phyloP scores from a whole-genome alignment of 768 basidiomycete genomes.

The Boletellus sp. region DNA sequence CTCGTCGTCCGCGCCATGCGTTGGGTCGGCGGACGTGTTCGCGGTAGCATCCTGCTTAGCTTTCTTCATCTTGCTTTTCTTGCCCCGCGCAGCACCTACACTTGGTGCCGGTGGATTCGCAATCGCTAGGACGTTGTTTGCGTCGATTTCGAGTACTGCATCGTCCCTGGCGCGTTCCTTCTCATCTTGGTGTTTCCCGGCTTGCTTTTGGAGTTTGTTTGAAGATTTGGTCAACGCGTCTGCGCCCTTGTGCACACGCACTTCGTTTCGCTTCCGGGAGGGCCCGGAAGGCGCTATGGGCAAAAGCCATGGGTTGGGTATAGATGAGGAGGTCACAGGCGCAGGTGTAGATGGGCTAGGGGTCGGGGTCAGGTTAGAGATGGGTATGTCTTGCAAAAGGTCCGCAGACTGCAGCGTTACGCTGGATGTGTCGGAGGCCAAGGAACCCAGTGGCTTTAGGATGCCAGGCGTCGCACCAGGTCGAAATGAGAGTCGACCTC shows the following conservation, averaged over 20 bases:
- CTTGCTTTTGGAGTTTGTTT: slow-evolving; percentile 68
- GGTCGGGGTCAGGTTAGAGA: slow-evolving; percentile 4
- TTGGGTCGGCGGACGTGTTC: slow-evolving; percentile 10
- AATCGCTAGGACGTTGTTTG: slow-evolving; percentile 14
- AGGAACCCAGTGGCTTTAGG: slow-evolving; percentile 27
- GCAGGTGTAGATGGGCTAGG: slow-evolving; percentile 17
- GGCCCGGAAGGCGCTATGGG: slow-evolving; percentile 40
- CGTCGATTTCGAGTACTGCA: slow-evolving; percentile 72
- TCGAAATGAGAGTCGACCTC: slow-evolving; percentile 62
- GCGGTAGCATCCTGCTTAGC: neutral
- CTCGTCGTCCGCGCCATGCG: neutral
- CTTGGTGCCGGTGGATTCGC: slow-evolving; percentile 8
- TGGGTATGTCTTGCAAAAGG: slow-evolving; percentile 37
- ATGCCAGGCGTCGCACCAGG: slow-evolving; percentile 40
- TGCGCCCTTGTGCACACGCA: slow-evolving; percentile 67
- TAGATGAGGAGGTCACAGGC: slow-evolving; percentile 10
- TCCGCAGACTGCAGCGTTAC: slow-evolving; percentile 61
- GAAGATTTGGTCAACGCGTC: slow-evolving; percentile 59
- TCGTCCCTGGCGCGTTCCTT: slow-evolving; percentile 66
- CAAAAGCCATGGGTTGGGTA: slow-evolving; percentile 80
- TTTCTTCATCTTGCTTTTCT: slow-evolving; percentile 19
- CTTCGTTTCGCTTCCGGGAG: slow-evolving; percentile 69
- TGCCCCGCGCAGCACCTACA: neutral
- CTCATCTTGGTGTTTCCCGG: slow-evolving; percentile 52
- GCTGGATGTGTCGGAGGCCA: slow-evolving; percentile 60